phyloP scores from a whole-genome alignment of 2,329 filamentous ascomycete species.

The Aschersonia sp. region DNA sequence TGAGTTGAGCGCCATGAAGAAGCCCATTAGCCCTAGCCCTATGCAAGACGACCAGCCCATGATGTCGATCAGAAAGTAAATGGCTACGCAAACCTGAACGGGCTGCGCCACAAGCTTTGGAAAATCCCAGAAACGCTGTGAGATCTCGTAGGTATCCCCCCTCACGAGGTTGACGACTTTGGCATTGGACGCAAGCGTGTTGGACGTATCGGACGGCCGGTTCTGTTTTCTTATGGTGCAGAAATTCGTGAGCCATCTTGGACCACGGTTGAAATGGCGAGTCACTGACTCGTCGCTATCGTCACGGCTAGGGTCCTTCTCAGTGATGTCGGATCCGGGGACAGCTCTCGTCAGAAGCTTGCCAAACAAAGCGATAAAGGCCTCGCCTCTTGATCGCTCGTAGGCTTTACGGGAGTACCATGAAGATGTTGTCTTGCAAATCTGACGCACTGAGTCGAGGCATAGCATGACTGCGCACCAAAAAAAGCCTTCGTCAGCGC shows the following conservation, averaged over 20 bases:
- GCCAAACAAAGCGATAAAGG: slow-evolving; percentile 21
- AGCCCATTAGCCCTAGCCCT: slow-evolving; percentile 53
- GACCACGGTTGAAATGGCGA: slow-evolving; percentile 1
- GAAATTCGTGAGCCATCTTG: slow-evolving; percentile 9
- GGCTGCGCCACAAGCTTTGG: slow-evolving; percentile 63
- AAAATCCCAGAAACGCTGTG: slow-evolving; percentile 82
- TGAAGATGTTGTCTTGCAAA: slow-evolving; percentile 26
- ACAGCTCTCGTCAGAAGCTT: slow-evolving; percentile 23
- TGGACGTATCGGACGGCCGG: slow-evolving; percentile 11
- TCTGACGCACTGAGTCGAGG: slow-evolving; percentile 18
- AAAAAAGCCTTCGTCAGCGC: slow-evolving; percentile 16
- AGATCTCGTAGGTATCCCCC: slow-evolving; percentile 67
- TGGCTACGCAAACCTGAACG: slow-evolving; percentile 57
- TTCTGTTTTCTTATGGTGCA: slow-evolving; percentile 9
- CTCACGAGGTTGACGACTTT: slow-evolving; percentile 85
- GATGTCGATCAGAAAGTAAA: slow-evolving; percentile 49
- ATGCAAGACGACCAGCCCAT: slow-evolving; percentile 69
- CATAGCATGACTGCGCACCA: slow-evolving; percentile 22
- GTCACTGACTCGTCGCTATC: neutral
- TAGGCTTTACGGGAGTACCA: slow-evolving; percentile 82
- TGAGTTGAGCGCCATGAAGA: slow-evolving; percentile 57
- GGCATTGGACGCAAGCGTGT: slow-evolving; percentile 59
- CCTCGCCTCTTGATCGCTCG: slow-evolving; percentile 68
- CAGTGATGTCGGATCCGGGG: slow-evolving; percentile 21
- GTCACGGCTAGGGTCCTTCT: slow-evolving; percentile 15